Base-by-base conservation (phyloP, 2,329 filamentous ascomycete genomes). In the Aspergillus oerlinghausenensis region DNA sequence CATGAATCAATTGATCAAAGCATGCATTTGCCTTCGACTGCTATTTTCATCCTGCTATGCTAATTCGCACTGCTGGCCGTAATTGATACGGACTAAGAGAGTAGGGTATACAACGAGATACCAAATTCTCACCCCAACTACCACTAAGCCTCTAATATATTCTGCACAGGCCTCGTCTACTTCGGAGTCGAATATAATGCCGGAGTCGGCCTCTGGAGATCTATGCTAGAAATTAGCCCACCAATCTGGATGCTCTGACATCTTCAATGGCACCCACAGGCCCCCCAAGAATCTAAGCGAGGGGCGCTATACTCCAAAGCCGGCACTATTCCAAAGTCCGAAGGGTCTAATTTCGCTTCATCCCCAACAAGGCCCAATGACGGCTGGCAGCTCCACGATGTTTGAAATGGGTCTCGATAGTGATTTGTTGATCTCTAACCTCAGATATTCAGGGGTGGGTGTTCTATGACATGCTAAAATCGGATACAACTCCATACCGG, bases 401-500 rank as follows among this genome's bases (percentile, higher is more conserved):
- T 17, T 17, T 17, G 17, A 5, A 17, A 17, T 3, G 32, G 14
- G 32, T 38, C 14, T 6, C 5, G 6, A 38, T 17, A 17, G 17
- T 38, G 32, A 38, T 38, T 38, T 38, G 32, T 14, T 38, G 14
- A 17, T 17, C 14, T 7, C 14, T 38, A 6, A 17, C 25, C 25
- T 26, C 25, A 26, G 5, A 35, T 35, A 6, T 35, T 35, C 32
- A 3, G 23, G 47, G 47, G 23, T 21, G 47, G 32, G 32, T 5
- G 32, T 35, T 35, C 4, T 17, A 35, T 14, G 45, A 6, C 10
- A 29, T n/a, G 26, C 32, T n/a, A 11, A 8, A n/a, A 26, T 29
- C 25, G 19, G 49, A 32, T 55, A 43, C 49, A 28, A 40, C 32
- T 25, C 40, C 21, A 51, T 35, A 45, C 48, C 54, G 54, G 54